phyloP scores from a whole-genome alignment of 331 rosid species.

The Rhamnella rubrinervis region DNA sequence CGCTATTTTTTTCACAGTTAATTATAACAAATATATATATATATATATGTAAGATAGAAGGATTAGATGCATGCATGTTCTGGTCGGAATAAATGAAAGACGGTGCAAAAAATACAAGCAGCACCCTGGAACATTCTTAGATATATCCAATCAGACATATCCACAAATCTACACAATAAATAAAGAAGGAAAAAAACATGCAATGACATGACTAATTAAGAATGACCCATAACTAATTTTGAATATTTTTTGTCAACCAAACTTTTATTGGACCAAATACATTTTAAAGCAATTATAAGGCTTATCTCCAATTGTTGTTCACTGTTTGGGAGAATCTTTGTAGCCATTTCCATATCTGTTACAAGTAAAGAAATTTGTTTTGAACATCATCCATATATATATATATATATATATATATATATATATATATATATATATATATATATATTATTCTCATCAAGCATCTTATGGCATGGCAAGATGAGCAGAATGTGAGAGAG shows the following conservation, averaged over 20 bases:
- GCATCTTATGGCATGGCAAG: slow-evolving; percentile 19
- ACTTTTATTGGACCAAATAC: not conserved
- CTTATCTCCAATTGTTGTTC: slow-evolving; percentile 8
- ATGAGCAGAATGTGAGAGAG: slow-evolving; percentile 9
- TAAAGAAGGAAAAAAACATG: not conserved
- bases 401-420: not conserved
- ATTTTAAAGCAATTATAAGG: not conserved
- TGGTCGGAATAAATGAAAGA: not conserved
- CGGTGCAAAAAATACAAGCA: not conserved
- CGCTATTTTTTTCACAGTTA: not conserved
- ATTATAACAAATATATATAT: not conserved
- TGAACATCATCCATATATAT: not conserved
- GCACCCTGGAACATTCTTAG: not conserved
- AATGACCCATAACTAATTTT: slow-evolving; percentile 1
- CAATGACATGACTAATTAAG: not conserved
- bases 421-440: not conserved
- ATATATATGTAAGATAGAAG: not conserved
- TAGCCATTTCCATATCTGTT: slow-evolving; percentile 12
- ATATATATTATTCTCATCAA: not conserved
- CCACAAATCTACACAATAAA: too few species aligned
- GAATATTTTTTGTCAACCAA: not conserved
- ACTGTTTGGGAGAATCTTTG: slow-evolving; percentile 6
- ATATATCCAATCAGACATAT: not conserved
- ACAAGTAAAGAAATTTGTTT: not conserved
- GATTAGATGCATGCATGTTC: not conserved